A percentile compares a stretch with the other conserved stretches of the same genome.
Evolutionary conservation across 1,139 yeast species (phyloP).

Genomic region (Zygosaccharomyces pseudobailii): DNA sequence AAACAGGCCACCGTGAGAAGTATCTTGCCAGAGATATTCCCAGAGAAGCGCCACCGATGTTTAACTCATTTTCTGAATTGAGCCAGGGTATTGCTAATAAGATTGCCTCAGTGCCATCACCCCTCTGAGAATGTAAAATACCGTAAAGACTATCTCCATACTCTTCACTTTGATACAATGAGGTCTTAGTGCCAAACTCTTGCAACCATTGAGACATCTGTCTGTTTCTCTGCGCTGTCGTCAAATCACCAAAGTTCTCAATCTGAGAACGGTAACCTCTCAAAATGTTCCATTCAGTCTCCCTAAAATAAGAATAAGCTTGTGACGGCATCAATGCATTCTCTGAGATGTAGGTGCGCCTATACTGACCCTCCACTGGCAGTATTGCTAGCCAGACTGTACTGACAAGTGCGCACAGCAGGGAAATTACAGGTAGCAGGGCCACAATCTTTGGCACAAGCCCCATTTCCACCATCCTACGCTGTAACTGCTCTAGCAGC

Average conservation of each 20-base stretch:
- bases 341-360: constrained; percentile 84
- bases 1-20: constrained; percentile 78
- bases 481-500: constrained; percentile 33
- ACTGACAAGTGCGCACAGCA: constrained; percentile 57
- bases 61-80: constrained; percentile 52
- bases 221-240: constrained; percentile 40
- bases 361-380: constrained; percentile 77
- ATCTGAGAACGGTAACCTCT: constrained; percentile 66
- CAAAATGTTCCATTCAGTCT: constrained; percentile 88
- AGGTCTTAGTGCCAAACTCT: constrained; percentile 69
- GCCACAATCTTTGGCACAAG: constrained; percentile 53
- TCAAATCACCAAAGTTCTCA: constrained; percentile 33
- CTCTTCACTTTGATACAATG: constrained; percentile 42
- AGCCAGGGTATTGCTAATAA: constrained; percentile 87
- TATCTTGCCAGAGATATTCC: constrained; percentile 72
- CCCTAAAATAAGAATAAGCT: constrained; percentile 87
- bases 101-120: constrained; percentile 95
- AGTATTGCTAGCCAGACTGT: constrained; percentile 57
- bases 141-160: constrained; percentile 66
- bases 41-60: constrained; percentile 77
- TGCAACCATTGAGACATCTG: constrained; percentile 56
- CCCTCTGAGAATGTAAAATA: constrained; percentile 85
- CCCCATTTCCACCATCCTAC: constrained; percentile 53
- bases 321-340: constrained; percentile 97
- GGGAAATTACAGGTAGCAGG: constrained; percentile 57